Evolutionary conservation across 768 basidiomycete genomes (phyloP), one percentile per base, ranked within the genome.

Genomic region (Hypsizygus marmoreus): DNA sequence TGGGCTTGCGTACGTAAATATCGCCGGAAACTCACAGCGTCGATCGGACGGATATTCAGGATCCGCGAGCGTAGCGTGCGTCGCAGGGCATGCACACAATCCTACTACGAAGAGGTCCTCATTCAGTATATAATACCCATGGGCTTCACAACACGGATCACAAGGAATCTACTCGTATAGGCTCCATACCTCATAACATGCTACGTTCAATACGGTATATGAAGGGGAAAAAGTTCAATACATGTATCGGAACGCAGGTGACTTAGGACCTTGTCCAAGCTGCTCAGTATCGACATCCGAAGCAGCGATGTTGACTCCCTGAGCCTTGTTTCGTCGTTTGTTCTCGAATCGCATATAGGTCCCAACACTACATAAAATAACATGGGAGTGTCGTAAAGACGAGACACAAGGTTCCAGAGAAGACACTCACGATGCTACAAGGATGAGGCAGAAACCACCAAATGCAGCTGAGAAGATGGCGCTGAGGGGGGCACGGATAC

Each of bases 281-380:
- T 64, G 61, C 46, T 70, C 71, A 4, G 77, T 79, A 19, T 73
- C 63, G 12, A 79, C 66, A 47, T 78, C 77, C 12, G 61, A 62
- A 29, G 74, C 69, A 26, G 68, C 70, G 33, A 74, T 56, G 33
- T 67, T 56, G 4, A 71, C 61, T 6, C 72, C 71, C 53, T 75
- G 74, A 16, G 44, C 57, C 37, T 59, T 65, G 49, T 79, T 75
- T 33, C 77, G 64, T 45, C 62, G 66, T 29, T 61, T 62, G 49
- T 79, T 80, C 37, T 79, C 77, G 17, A 60, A 50, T 34, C 75
- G 65, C 77, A 80, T 80, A 57, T 73, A 80, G 20, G 67, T 57
- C 6, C 78, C 76, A 39, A 67, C 65, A 25, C 71, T 70, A 43
- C 42, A 26, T 36, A 49, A 7, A 17, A 3, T 9, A 19, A 32